Evolutionary conservation across 768 basidiomycete species (phyloP).

Genomic region (Lactarius akahatsu): DNA sequence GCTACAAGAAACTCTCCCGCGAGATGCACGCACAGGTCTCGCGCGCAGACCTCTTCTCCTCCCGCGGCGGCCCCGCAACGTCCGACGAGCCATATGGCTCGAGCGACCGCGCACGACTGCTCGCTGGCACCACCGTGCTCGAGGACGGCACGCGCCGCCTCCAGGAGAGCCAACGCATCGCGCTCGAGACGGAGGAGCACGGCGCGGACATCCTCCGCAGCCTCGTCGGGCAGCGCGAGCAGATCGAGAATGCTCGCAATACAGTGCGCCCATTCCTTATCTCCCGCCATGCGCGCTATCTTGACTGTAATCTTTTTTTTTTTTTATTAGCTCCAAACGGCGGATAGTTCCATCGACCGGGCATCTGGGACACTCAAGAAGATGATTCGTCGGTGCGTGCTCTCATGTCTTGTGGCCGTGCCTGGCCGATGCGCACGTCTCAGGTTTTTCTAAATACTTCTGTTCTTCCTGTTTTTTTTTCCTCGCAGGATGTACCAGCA

Average conservation of each 20-base stretch:
- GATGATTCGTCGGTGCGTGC: conserved; percentile 88
- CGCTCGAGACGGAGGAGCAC: conserved; percentile 94
- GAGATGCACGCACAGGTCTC: conserved; percentile 69
- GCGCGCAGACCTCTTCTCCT: conserved; percentile 70
- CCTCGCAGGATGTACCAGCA: conserved; percentile 93
- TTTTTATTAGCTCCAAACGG: conserved; percentile 73
- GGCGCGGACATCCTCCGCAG: conserved; percentile 90
- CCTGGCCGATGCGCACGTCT: conserved; percentile 25
- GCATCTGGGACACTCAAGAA: conserved; percentile 90
- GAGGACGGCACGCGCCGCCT: conserved; percentile 84
- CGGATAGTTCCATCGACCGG: conserved; percentile 86
- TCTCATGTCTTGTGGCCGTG: conserved; percentile 8
- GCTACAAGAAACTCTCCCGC: conserved; percentile 78
- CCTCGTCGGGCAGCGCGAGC: conserved; percentile 84
- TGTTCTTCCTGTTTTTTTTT: conserved; percentile 28
- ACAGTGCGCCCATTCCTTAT: conserved; percentile 53
- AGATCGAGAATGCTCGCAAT: conserved; percentile 89
- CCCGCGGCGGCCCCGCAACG: conserved; percentile 42
- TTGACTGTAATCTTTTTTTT: not conserved
- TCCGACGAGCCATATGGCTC: conserved; percentile 78
- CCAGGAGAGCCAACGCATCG: conserved; percentile 88
- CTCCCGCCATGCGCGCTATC: not conserved
- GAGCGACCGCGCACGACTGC: conserved; percentile 74
- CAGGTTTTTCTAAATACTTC: conserved; percentile 32
- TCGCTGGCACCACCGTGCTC: conserved; percentile 74